A percentile compares a stretch with the other conserved stretches of the same genome.
These are phyloP conservation scores for Cladorrhinum sp. DNA, from an alignment of 2,329 filamentous ascomycete species.

Conservation along the genomic window DNA sequence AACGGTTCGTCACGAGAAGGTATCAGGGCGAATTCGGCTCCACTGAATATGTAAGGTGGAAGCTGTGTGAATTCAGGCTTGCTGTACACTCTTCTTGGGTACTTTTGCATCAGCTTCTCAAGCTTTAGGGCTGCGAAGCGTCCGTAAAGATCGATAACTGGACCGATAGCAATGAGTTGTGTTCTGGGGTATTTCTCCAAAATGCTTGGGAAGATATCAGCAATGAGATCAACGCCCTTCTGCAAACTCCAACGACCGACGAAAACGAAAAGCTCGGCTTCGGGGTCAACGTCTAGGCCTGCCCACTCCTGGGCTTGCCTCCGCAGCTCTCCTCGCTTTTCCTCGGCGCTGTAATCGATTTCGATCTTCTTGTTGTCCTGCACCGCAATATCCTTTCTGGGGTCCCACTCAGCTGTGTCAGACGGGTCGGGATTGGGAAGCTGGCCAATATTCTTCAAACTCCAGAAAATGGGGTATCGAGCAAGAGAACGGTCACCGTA, in stretches of 20 bases:
- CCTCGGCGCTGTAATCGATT: conserved; percentile 55
- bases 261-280: conserved; percentile 65
- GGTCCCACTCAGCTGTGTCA: conserved; percentile 59
- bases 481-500: conserved; percentile 65
- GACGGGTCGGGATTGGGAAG: conserved; percentile 65
- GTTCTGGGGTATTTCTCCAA: conserved; percentile 58
- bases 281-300: conserved; percentile 56
- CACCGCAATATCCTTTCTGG: conserved; percentile 43
- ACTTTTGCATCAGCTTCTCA: conserved; percentile 61
- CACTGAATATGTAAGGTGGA: conserved; percentile 65
- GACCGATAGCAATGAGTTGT: conserved; percentile 62
- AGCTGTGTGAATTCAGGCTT: conserved; percentile 66
- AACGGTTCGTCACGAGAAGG: conserved; percentile 68
- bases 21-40: conserved; percentile 66
- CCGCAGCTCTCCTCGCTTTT: conserved; percentile 50
- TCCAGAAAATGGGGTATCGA: conserved; percentile 69
- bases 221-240: conserved; percentile 66
- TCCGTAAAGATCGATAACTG: conserved; percentile 65
- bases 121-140: conserved; percentile 66
- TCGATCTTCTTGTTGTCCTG: conserved; percentile 43
- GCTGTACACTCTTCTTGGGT: conserved; percentile 64
- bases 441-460: conserved; percentile 58
- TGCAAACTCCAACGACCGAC: conserved; percentile 68
- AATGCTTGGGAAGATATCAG: conserved; percentile 62
- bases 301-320: conserved; percentile 67